phyloP scores from a whole-genome alignment of 208 protist species.

The Acanthamoeba triangularis region DNA sequence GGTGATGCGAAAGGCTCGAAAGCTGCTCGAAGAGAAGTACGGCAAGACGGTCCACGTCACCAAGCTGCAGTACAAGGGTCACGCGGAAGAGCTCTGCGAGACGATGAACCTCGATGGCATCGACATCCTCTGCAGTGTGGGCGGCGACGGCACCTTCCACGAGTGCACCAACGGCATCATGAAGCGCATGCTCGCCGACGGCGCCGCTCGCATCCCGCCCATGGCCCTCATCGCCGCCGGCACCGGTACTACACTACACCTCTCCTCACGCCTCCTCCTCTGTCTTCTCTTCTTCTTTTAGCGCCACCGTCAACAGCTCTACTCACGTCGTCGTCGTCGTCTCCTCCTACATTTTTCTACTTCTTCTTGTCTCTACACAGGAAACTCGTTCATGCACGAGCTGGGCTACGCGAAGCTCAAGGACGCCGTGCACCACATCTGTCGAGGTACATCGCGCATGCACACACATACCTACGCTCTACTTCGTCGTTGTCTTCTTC shows the following conservation, averaged over 20 bases:
- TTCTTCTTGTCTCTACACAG: slow-evolving; percentile 30
- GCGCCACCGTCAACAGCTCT: neutral
- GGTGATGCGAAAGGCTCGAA: neutral
- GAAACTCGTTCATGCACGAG: slow-evolving; percentile 65
- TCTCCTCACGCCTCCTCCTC: too few relatives aligned
- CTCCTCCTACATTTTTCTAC: neutral
- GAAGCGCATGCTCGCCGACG: slow-evolving; percentile 24
- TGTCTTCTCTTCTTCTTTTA: too few relatives aligned
- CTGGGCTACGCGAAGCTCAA: slow-evolving; percentile 6
- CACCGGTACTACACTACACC: neutral
- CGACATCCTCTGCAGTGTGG: neutral
- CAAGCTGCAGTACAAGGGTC: slow-evolving; percentile 23
- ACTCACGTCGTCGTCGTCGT: neutral
- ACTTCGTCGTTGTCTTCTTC: neutral
- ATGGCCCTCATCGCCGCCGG: slow-evolving; percentile 46
- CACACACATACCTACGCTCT: neutral
- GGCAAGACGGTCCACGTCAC: neutral
- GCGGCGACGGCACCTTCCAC: slow-evolving; percentile 70
- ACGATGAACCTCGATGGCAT: neutral
- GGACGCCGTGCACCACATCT: slow-evolving; percentile 32
- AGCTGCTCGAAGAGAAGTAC: slow-evolving; percentile 30
- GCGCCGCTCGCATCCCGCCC: neutral
- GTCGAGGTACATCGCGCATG: neutral
- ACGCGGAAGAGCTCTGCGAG: slow-evolving; percentile 49
- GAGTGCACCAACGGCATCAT: slow-evolving; percentile 69